Evolutionary conservation across 2,329 filamentous ascomycete genomes (phyloP).

Genomic region (Aspergillus sp.): DNA sequence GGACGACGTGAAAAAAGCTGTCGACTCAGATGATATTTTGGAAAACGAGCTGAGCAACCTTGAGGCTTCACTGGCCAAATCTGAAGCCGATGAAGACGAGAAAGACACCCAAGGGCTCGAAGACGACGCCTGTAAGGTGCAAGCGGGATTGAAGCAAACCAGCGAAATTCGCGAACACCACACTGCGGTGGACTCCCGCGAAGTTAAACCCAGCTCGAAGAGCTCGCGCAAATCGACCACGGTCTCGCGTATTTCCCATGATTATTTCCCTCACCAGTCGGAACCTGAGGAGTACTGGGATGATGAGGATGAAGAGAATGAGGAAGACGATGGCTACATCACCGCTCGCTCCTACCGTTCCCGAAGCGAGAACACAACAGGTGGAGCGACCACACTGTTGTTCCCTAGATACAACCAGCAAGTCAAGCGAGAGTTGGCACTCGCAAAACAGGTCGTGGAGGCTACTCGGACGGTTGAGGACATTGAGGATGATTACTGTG

Average conservation of each 20-base stretch:
- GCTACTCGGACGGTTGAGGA: conserved; percentile 67
- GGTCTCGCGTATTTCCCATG: conserved; percentile 18
- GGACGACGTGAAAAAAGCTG: conserved; percentile 13
- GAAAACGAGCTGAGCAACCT: conserved; percentile 14
- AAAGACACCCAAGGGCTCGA: conserved; percentile 26
- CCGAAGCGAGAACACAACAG: conserved; percentile 70
- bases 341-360: conserved; percentile 78
- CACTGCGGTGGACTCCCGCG: conserved; percentile 3
- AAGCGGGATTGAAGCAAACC: conserved; percentile 15
- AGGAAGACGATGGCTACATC: conserved; percentile 67
- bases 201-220: conserved; percentile 10
- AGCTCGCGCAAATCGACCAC: conserved; percentile 20
- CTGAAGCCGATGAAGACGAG: conserved; percentile 30
- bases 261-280: conserved; percentile 31
- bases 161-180: conserved; percentile 7
- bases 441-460: conserved; percentile 66
- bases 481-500: conserved; percentile 83
- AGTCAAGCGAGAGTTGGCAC: conserved; percentile 70
- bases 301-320: conserved; percentile 73
- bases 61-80: conserved; percentile 20
- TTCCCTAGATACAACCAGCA: conserved; percentile 71
- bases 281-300: conserved; percentile 75
- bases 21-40: conserved; percentile 8
- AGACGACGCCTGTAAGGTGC: conserved; percentile 26
- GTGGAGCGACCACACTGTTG: conserved; percentile 63